These are phyloP conservation scores for Fraxinus pennsylvanica DNA, from an alignment of 257 asterid species.

Conservation along the genomic window DNA sequence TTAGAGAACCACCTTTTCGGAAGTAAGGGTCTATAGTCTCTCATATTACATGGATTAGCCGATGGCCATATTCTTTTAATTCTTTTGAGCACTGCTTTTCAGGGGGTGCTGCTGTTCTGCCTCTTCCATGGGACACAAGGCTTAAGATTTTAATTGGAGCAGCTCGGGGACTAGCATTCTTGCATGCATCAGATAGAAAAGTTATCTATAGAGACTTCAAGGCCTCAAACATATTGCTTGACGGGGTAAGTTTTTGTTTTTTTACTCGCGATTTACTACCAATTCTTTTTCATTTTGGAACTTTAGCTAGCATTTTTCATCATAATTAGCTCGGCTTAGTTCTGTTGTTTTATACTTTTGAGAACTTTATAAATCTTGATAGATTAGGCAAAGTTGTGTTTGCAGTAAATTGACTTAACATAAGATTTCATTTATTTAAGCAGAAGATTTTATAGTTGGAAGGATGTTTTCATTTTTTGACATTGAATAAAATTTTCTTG, in stretches of 20 bases:
- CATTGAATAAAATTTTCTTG: neutral
- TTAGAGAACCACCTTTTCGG: conserved; percentile 37
- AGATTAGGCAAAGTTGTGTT: too few relatives aligned
- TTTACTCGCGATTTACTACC: neutral
- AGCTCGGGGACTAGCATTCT: conserved; percentile 43
- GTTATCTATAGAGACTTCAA: conserved; percentile 46
- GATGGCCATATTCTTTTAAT: neutral
- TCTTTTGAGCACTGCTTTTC: conserved; percentile 10
- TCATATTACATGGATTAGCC: neutral
- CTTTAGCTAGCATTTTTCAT: neutral
- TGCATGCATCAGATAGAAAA: conserved; percentile 30
- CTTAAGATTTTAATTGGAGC: conserved; percentile 46
- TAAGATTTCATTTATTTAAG: neutral
- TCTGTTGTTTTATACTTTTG: neutral
- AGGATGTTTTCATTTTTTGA: neutral
- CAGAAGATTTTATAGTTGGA: neutral
- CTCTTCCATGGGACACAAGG: conserved; percentile 44
- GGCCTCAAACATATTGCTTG: conserved; percentile 51
- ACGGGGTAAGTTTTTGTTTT: conserved; percentile 29
- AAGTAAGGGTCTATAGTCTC: conserved; percentile 22
- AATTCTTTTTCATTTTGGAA: neutral
- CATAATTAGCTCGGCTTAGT: neutral
- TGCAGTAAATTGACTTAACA: too few relatives aligned
- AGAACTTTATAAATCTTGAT: too few relatives aligned
- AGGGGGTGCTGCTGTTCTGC: conserved; percentile 45